These are phyloP conservation scores for Camelina hispida DNA, from an alignment of 345 rosid genomes.

Conservation along the genomic window DNA sequence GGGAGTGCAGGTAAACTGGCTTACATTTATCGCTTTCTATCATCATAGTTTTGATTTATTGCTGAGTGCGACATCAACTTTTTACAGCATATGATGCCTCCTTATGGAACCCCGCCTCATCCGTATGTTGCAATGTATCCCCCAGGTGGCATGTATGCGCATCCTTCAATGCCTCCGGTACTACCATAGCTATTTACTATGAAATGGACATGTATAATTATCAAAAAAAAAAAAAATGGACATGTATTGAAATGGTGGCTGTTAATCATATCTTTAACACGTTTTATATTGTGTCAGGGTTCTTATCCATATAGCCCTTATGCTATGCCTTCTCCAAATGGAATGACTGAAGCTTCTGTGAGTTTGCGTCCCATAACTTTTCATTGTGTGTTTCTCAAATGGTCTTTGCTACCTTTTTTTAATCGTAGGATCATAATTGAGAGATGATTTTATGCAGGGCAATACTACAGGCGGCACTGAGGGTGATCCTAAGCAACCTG, in stretches of 20 bases:
- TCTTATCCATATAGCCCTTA: slow-evolving; percentile 97
- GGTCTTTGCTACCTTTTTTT: slow-evolving; percentile 16
- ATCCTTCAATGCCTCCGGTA: slow-evolving; percentile 97
- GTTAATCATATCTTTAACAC: slow-evolving; percentile 8
- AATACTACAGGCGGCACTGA: slow-evolving; percentile 74
- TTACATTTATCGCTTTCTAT: neutral
- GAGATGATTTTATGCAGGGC: slow-evolving; percentile 56
- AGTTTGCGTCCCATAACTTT: slow-evolving; percentile 45
- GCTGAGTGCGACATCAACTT: slow-evolving; percentile 24
- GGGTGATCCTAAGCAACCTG: slow-evolving; percentile 78
- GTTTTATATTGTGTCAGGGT: slow-evolving; percentile 56
- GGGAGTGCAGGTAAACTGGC: slow-evolving; percentile 90
- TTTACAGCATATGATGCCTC: slow-evolving; percentile 96
- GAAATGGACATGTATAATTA: too few relatives aligned
- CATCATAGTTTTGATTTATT: slow-evolving; percentile 20
- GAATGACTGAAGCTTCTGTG: slow-evolving; percentile 78
- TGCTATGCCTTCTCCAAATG: slow-evolving; percentile 96
- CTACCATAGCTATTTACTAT: too few relatives aligned
- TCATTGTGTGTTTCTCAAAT: slow-evolving; percentile 27
- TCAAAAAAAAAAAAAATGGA: too few relatives aligned
- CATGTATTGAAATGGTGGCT: slow-evolving; percentile 17
- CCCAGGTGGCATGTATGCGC: slow-evolving; percentile 93
- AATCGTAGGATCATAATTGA: slow-evolving; percentile 29
- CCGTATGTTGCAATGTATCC: slow-evolving; percentile 99
- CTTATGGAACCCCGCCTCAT: slow-evolving; percentile 96